Base-by-base conservation (phyloP, 169 alveolate genomes). In the Cryptosporidium parvum region DNA sequence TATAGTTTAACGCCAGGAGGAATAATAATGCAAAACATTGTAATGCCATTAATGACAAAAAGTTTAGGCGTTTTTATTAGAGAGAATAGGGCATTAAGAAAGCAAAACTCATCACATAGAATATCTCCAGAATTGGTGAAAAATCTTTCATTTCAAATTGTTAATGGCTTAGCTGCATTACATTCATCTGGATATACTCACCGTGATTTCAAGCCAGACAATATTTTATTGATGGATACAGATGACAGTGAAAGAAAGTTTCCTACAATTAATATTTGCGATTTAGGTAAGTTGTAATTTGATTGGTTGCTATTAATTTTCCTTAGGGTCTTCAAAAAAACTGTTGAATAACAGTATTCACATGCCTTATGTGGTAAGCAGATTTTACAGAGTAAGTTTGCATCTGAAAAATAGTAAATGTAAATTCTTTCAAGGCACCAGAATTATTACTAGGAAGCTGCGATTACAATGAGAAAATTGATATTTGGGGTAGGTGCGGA, bases 331-430 rank as follows among this genome's bases (percentile, higher is more conserved):
- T 48, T 80, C 89, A 26, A 80, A 80, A 48, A 80, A 80, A 21
- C 37, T 80, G 6, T 7, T 23, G 21, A 42, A 37, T 16, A 33
- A 29, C n/a, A 51, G 51, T 18, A 26, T 62, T 33, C 18, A 80
- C 37, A 80, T 80, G 89, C 89, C 89, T 23, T 80, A 80, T 80
- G 89, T 80, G 37, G 89, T 80, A 8, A 80, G 89, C 29, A 80
- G 89, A 39, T 80, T 61, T 58, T 80, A 80, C 29, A 80, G 89
- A 33, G 89, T 80, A 80, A 62, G 89, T 80, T 6, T 7, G 44
- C 23, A 39, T 12, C 6, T 16, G 23, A 8, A 23, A 23, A 70
- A 8, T 2, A 37, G n/a, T 44, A 7, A 45, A 18, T 26, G 3
- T 70, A 44, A n/a, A 70, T 45, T 80, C 48, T 14, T 16, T 42